Base-by-base conservation (phyloP, 2,329 filamentous ascomycete species). In the Dactylellina drechsleri region DNA sequence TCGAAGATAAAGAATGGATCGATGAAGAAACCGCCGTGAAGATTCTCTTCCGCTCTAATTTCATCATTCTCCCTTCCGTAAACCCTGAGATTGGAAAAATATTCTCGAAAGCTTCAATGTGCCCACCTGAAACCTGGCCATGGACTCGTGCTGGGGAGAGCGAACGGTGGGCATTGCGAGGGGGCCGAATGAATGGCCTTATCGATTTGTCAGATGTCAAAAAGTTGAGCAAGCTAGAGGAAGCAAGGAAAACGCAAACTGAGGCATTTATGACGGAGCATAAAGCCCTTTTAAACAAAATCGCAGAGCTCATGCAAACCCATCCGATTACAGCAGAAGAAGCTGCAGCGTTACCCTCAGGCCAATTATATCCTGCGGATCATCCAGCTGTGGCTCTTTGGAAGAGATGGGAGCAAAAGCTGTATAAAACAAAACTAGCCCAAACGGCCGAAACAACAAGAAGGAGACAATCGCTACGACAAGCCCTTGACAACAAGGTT, bases 1-100 rank as follows among this genome's bases (percentile, higher is more conserved):
- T 66, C 1, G 62, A 74, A 41, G 16, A 66, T 28, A 74, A 74
- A 15, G 70, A 67, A n/a, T 74, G 70, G 70, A 74, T 74, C 20
- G 62, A 66, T 10, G 70, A 74, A 36, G 70, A 74, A 54, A 64
- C 57, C 8, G 70, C 62, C 20, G 23, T 74, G 6, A 62, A 52
- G 52, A 57, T 74, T 26, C 62, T 67, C 28, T 74, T 74, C 23
- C 62, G 62, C 16, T 67, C 50, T 5, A 62, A 50, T 10, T 64
- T 74, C 36, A 62, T 74, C 16, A 15, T 13, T n/a, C 62, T 74
- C 23, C 70, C 70, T 20, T 41, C 23, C 2, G 18, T 66, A 10
- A 66, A 62, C 16, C 40, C 41, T 12, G 28, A 58, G 1, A 7
- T 64, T 2, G 70, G 70, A 10, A 50, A 62, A 15, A 28, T 52